A percentile compares a stretch with the other conserved stretches of the same genome.
These are phyloP conservation scores for Epichloe coenophiala DNA, from an alignment of 2,329 filamentous ascomycete species.

Conservation along the genomic window DNA sequence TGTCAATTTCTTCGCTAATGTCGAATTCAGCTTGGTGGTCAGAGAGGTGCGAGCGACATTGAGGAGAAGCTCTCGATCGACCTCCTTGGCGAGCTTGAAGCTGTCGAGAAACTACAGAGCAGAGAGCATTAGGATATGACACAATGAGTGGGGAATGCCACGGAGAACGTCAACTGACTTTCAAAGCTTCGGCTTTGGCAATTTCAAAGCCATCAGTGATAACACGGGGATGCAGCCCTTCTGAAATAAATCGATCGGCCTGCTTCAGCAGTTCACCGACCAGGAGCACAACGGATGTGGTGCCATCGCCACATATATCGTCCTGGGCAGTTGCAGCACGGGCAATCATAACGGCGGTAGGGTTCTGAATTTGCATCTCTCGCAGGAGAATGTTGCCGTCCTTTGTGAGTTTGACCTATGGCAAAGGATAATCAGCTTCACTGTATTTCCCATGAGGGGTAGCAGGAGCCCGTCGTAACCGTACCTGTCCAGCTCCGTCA, in stretches of 20 bases:
- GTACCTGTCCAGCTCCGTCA: slow-evolving; percentile 55
- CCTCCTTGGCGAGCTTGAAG: slow-evolving; percentile 80
- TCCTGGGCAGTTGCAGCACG: slow-evolving; percentile 90
- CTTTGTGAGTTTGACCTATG: slow-evolving; percentile 93
- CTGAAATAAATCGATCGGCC: slow-evolving; percentile 87
- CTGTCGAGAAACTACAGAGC: slow-evolving; percentile 65
- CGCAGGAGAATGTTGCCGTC: slow-evolving; percentile 80
- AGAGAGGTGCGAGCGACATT: slow-evolving; percentile 90
- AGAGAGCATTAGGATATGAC: background rate
- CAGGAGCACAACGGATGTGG: slow-evolving; percentile 87
- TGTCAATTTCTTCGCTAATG: slow-evolving; percentile 79
- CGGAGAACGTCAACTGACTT: slow-evolving; percentile 35
- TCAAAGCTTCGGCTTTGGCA: slow-evolving; percentile 82
- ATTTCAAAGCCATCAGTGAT: slow-evolving; percentile 97
- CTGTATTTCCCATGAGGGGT: slow-evolving; percentile 13
- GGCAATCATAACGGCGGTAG: slow-evolving; percentile 78
- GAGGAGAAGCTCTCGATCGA: slow-evolving; percentile 86
- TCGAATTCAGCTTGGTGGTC: slow-evolving; percentile 84
- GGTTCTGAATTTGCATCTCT: slow-evolving; percentile 94
- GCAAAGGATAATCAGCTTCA: slow-evolving; percentile 13
- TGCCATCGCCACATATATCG: slow-evolving; percentile 96
- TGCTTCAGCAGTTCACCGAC: slow-evolving; percentile 97
- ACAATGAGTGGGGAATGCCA: background rate
- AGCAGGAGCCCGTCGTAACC: slow-evolving; percentile 13
- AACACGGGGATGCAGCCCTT: slow-evolving; percentile 92